phyloP scores from a whole-genome alignment of 176 grass and related monocot genomes.

The Oropetium thomaeum region DNA sequence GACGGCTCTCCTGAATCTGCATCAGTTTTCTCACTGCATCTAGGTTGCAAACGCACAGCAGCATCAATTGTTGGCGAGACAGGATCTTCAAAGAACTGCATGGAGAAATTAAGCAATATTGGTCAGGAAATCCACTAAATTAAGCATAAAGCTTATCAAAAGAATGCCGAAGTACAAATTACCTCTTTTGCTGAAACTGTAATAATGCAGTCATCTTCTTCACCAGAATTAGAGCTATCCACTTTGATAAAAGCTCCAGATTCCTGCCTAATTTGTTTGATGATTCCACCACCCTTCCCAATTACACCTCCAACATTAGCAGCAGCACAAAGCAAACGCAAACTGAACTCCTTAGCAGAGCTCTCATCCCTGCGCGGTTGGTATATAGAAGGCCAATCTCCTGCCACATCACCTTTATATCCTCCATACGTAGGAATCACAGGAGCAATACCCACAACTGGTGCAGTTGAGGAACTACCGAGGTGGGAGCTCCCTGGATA shows the following conservation, averaged over 20 bases:
- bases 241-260: slow-evolving; percentile 93
- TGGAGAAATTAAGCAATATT: neutral
- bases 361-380: slow-evolving; percentile 67
- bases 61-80: slow-evolving; percentile 91
- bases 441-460: slow-evolving; percentile 57
- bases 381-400: slow-evolving; percentile 78
- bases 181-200: slow-evolving; percentile 94
- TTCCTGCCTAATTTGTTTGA: slow-evolving; percentile 96
- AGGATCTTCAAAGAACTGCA: slow-evolving; percentile 94
- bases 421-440: slow-evolving; percentile 65
- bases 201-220: slow-evolving; percentile 90
- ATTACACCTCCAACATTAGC: slow-evolving; percentile 84
- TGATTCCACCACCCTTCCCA: slow-evolving; percentile 88
- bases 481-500: slow-evolving; percentile 50
- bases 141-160: neutral
- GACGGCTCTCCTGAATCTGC: slow-evolving; percentile 55
- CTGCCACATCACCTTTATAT: slow-evolving; percentile 65
- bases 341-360: slow-evolving; percentile 79
- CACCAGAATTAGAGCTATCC: slow-evolving; percentile 50
- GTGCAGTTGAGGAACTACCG: slow-evolving; percentile 54
- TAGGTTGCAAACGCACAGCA: slow-evolving; percentile 77
- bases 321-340: slow-evolving; percentile 75
- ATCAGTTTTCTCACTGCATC: slow-evolving; percentile 89
- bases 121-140: slow-evolving; percentile 16
- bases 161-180: slow-evolving; percentile 5